Percentiles rank a stretch among this genome's conserved stretches.
Evolutionary conservation across 495 filamentous ascomycete genomes (phyloP).

Genomic region (Pyrenopolyporus hunteri): DNA sequence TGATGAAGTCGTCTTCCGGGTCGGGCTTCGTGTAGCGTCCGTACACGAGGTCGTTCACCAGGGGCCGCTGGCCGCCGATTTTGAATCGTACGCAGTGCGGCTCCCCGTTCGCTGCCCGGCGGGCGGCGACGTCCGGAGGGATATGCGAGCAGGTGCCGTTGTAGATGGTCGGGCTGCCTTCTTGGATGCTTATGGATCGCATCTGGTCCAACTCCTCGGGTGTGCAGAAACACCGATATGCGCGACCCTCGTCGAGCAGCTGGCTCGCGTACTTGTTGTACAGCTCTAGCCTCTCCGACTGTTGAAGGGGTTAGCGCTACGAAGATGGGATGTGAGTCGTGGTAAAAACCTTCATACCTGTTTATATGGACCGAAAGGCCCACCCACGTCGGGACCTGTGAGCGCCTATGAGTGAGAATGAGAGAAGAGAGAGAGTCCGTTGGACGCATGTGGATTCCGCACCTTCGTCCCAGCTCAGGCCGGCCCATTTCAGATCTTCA

Average conservation of each 20-base stretch:
- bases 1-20: constrained; percentile 64
- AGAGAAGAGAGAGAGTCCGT: neutral
- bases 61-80: constrained; percentile 62
- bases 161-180: constrained; percentile 71
- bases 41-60: constrained; percentile 78
- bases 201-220: constrained; percentile 69
- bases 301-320: constrained; percentile 22
- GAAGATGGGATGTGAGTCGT: neutral
- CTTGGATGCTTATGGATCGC: constrained; percentile 62
- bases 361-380: constrained; percentile 83
- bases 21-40: constrained; percentile 59
- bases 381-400: constrained; percentile 77
- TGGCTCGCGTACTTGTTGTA: constrained; percentile 74
- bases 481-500: constrained; percentile 85
- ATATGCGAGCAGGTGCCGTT: constrained; percentile 77
- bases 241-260: constrained; percentile 72
- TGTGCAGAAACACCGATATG: constrained; percentile 93
- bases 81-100: constrained; percentile 79
- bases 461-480: constrained; percentile 95
- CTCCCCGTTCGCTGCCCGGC: constrained; percentile 69
- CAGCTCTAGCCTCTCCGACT: constrained; percentile 82
- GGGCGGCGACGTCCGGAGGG: constrained; percentile 68
- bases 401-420: constrained; percentile 23
- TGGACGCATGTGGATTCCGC: constrained; percentile 4
- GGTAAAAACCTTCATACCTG: constrained; percentile 62